Evolutionary conservation across 108 stramenopile species (phyloP).

Genomic region (Stephanodiscus minutulus): DNA sequence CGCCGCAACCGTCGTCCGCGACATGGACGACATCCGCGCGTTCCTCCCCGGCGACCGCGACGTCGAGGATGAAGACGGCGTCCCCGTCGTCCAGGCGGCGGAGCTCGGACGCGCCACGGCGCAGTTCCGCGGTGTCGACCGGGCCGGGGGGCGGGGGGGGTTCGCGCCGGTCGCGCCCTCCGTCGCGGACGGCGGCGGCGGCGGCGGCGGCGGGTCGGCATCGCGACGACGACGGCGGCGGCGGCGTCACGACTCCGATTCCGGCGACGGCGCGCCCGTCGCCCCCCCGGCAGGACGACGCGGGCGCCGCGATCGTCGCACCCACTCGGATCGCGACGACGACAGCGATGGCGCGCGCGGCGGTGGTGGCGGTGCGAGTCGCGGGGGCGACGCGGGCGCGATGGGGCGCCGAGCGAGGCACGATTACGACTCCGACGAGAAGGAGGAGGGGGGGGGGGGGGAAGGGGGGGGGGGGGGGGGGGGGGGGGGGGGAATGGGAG

Average conservation of each 20-base stretch:
- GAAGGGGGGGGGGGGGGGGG: not conserved
- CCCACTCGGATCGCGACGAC: not conserved
- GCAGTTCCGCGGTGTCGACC: too few species aligned
- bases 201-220: not conserved
- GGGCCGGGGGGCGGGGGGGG: not conserved
- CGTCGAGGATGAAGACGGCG: constrained; percentile 21
- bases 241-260: not conserved
- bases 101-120: too few species aligned
- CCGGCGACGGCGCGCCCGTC: not conserved
- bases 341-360: not conserved
- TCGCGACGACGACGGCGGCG: not conserved
- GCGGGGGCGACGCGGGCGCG: not conserved
- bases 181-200: not conserved
- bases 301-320: not conserved
- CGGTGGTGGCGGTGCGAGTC: not conserved
- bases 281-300: not conserved
- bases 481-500: not conserved
- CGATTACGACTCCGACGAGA: not conserved
- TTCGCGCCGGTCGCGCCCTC: not conserved
- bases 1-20: constrained; percentile 11
- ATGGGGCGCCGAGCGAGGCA: not conserved
- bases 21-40: constrained; percentile 27
- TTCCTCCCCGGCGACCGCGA: constrained; percentile 4
- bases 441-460: not conserved
- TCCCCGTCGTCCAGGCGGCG: constrained; percentile 23